phyloP scores from a whole-genome alignment of 345 rosid genomes.

The Brassica nigra region DNA sequence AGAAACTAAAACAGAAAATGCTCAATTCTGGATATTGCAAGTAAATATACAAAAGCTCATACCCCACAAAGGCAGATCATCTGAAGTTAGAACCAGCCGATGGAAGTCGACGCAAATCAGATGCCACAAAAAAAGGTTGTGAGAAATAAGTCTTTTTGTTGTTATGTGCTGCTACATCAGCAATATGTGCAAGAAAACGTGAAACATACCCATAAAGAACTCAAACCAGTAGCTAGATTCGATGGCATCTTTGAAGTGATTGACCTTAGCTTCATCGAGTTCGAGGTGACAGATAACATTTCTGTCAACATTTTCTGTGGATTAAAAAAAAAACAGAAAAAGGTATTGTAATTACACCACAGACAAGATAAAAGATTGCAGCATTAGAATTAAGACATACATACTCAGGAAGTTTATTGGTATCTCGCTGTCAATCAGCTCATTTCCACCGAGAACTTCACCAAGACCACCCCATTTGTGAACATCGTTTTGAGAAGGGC shows the following conservation, averaged over 20 bases:
- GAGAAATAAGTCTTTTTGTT: conserved; percentile 13
- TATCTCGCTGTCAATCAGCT: conserved; percentile 91
- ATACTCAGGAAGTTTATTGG: conserved; percentile 82
- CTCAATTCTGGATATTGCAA: neutral
- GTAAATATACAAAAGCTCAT: conserved; percentile 25
- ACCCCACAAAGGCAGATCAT: conserved; percentile 96
- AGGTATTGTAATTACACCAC: no score
- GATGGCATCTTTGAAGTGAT: conserved; percentile 82
- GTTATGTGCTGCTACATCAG: conserved; percentile 1
- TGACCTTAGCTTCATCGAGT: conserved; percentile 69
- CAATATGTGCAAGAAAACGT: neutral
- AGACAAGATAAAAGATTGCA: no score
- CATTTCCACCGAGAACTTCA: conserved; percentile 99
- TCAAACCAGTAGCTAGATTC: conserved; percentile 93
- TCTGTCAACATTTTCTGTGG: conserved; percentile 67
- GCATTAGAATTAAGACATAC: conserved; percentile 2
- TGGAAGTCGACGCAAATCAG: conserved; percentile 31
- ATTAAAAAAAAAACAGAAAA: neutral
- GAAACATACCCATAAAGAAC: conserved; percentile 65
- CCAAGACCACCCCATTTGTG: conserved; percentile 99
- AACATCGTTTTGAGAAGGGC: conserved; percentile 54
- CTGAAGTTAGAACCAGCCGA: conserved; percentile 54
- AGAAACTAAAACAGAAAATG: neutral
- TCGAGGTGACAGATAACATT: conserved; percentile 58
- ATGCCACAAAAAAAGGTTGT: conserved; percentile 29